Conservation (phyloP, 2,329 filamentous ascomycete species). For the Magnaporthiopsis incrustans region DNA sequence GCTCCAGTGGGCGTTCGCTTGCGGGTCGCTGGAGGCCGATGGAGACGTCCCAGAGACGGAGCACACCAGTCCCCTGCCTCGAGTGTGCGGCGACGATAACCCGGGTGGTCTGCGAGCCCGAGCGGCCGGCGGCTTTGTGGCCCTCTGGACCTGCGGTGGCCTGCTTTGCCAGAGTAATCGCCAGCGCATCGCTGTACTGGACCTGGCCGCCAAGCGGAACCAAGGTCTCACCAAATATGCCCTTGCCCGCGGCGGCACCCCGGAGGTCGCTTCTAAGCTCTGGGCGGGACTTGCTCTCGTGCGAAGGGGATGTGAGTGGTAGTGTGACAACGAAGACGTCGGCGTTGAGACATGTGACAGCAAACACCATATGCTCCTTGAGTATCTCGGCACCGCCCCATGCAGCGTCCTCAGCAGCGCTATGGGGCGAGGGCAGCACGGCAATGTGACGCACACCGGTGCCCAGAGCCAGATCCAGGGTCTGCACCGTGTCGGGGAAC, state of each 20-base stretch:
- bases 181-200: constrained; percentile 44
- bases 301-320: constrained; percentile 53
- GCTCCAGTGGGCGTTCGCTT: constrained; percentile 26
- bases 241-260: constrained; percentile 47
- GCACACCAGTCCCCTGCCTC: constrained; percentile 48
- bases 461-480: constrained; percentile 52
- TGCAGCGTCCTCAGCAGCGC: constrained; percentile 39
- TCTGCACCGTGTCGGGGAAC: constrained; percentile 50
- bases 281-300: constrained; percentile 47
- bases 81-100: constrained; percentile 54
- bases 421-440: constrained; percentile 43
- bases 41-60: constrained; percentile 51
- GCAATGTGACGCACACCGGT: constrained; percentile 48
- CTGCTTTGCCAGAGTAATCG: constrained; percentile 33
- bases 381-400: constrained; percentile 37
- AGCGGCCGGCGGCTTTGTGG: constrained; percentile 21
- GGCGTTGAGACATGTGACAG: constrained; percentile 49
- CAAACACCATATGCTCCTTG: constrained; percentile 52
- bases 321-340: constrained; percentile 50
- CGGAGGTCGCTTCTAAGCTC: constrained; percentile 44
- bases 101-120: constrained; percentile 23
- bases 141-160: constrained; percentile 11
- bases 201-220: constrained; percentile 45
- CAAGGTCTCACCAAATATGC: constrained; percentile 56
- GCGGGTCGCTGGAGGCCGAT: constrained; percentile 33